phyloP scores from a whole-genome alignment of 1,139 yeast genomes.

The Candida mesenterica region DNA sequence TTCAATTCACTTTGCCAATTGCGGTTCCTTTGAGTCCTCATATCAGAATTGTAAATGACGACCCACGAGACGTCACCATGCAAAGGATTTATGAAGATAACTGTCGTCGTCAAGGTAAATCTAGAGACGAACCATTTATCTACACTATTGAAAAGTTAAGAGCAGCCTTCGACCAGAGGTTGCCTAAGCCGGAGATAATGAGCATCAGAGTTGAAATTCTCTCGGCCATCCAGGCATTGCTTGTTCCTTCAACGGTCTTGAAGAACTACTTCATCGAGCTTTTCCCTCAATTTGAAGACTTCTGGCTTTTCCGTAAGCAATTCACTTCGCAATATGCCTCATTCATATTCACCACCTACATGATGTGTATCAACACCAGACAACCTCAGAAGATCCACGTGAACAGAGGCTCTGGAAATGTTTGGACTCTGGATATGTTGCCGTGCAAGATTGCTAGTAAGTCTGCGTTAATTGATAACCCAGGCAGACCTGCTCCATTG shows the following conservation, averaged over 20 bases:
- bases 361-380: constrained; percentile 92
- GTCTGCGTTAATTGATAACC: constrained; percentile 56
- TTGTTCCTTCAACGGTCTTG: constrained; percentile 84
- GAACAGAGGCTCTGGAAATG: constrained; percentile 78
- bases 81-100: constrained; percentile 86
- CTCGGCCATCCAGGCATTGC: constrained; percentile 80
- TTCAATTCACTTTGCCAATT: constrained; percentile 83
- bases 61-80: constrained; percentile 72
- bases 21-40: constrained; percentile 96
- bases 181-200: constrained; percentile 89
- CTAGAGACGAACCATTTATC: constrained; percentile 87
- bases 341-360: constrained; percentile 85
- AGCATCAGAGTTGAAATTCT: constrained; percentile 88
- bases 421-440: constrained; percentile 94
- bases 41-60: constrained; percentile 86
- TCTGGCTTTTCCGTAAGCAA: constrained; percentile 95
- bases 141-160: constrained; percentile 83
- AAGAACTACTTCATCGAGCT: constrained; percentile 62
- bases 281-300: constrained; percentile 83
- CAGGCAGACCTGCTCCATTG: constrained; percentile 69
- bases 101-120: constrained; percentile 71
- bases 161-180: constrained; percentile 88
- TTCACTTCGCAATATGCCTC: constrained; percentile 97
- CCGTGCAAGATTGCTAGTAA: constrained; percentile 77
- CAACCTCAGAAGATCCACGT: constrained; percentile 93